Conservation (phyloP, 1,139 yeast genomes). For the Candida frijolesensis region DNA sequence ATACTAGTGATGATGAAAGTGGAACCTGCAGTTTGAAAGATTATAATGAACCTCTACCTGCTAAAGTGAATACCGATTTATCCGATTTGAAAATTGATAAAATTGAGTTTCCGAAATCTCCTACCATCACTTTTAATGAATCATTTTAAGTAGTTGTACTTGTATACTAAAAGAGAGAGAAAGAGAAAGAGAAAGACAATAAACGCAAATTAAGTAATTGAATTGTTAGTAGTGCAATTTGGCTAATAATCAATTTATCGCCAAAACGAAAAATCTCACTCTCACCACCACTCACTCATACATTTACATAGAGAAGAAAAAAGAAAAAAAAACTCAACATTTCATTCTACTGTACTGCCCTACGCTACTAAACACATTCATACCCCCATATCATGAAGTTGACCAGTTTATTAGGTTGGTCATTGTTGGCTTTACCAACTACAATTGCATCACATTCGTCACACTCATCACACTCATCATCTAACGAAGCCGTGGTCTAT, state of each 20-base stretch:
- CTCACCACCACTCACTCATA: no score
- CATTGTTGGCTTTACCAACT: slow-evolving; percentile 11
- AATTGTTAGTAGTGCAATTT: neutral
- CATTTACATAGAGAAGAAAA: neutral
- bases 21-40: slow-evolving; percentile 16
- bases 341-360: neutral
- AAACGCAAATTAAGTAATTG: no score
- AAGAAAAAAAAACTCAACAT: neutral
- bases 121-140: slow-evolving; percentile 46
- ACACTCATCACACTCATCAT: neutral
- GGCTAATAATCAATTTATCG: neutral
- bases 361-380: neutral
- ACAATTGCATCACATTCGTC: neutral
- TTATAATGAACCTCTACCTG: slow-evolving; percentile 45
- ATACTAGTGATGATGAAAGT: slow-evolving; percentile 11
- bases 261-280: neutral
- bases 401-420: slow-evolving; percentile 14
- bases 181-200: no score
- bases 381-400: slow-evolving; percentile 16
- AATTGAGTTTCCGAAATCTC: slow-evolving; percentile 28
- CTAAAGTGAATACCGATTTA: slow-evolving; percentile 29
- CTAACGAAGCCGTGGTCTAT: slow-evolving; percentile 17
- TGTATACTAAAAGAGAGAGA: neutral
- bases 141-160: slow-evolving; percentile 16
- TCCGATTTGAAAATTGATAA: slow-evolving; percentile 33